phyloP scores from a whole-genome alignment of 2,329 filamentous ascomycete species.

The Pyricularia pennisetigena region DNA sequence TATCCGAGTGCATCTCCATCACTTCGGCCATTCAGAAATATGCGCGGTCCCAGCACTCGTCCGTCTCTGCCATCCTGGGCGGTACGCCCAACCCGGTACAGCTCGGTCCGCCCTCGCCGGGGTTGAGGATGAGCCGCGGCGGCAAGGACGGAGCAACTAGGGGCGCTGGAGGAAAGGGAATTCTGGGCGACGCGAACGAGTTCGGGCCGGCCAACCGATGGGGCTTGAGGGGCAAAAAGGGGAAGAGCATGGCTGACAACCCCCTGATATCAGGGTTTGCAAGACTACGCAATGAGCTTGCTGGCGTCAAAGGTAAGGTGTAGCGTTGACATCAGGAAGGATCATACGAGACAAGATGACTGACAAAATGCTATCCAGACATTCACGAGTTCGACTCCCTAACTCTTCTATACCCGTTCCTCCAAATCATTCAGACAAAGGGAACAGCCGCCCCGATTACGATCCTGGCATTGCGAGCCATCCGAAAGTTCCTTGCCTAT shows the following conservation, averaged over 20 bases:
- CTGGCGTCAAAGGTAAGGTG: constrained; percentile 63
- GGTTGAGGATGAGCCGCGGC: constrained; percentile 6
- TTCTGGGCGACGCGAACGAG: constrained; percentile 38
- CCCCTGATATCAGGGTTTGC: constrained; percentile 93
- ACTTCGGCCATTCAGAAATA: constrained; percentile 98
- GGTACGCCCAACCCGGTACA: constrained; percentile 54
- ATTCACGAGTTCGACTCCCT: constrained; percentile 84
- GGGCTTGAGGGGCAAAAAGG: constrained; percentile 90
- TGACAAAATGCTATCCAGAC: constrained; percentile 38
- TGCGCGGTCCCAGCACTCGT: constrained; percentile 90
- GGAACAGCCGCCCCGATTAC: constrained; percentile 95
- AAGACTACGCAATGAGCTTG: constrained; percentile 77
- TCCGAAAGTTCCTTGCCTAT: constrained; percentile 95
- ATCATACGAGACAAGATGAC: not conserved
- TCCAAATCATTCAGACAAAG: constrained; percentile 93
- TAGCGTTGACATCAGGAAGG: not conserved
- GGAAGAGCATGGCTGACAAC: constrained; percentile 95
- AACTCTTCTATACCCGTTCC: constrained; percentile 80
- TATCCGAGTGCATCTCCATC: constrained; percentile 97
- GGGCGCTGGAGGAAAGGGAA: constrained; percentile 4
- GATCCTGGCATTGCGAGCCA: constrained; percentile 82
- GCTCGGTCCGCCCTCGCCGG: constrained; percentile 27
- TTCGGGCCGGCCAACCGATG: constrained; percentile 68
- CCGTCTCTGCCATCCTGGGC: constrained; percentile 89
- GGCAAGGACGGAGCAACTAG: not conserved